A percentile compares a stretch with the other conserved stretches of the same genome.
These are phyloP conservation scores for Penicillium sp. DNA, from an alignment of 2,329 filamentous ascomycete species.

Conservation along the genomic window DNA sequence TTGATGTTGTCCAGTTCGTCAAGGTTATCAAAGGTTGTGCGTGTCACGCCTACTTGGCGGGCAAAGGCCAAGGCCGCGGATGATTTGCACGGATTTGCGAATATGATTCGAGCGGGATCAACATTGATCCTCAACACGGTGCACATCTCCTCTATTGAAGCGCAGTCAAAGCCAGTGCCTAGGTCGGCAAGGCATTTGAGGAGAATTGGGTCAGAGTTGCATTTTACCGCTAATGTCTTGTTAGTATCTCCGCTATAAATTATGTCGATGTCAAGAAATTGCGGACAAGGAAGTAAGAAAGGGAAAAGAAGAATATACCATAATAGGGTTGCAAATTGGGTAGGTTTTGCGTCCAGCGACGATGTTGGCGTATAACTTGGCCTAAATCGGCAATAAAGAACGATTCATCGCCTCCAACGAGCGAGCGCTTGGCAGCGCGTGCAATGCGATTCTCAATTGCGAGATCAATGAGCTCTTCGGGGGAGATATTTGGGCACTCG, in stretches of 20 bases:
- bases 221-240: constrained; percentile 28
- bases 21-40: constrained; percentile 31
- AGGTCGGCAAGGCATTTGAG: constrained; percentile 24
- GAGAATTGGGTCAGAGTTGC: constrained; percentile 27
- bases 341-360: constrained; percentile 18
- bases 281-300: rapidly evolving
- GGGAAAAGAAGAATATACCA: constrained; percentile 7
- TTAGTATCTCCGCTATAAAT: not conserved
- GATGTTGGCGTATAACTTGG: constrained; percentile 19
- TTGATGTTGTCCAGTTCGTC: constrained; percentile 31
- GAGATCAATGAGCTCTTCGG: constrained; percentile 14
- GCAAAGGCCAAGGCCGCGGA: constrained; percentile 22
- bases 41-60: constrained; percentile 13
- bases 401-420: constrained; percentile 15
- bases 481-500: not conserved
- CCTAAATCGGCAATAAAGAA: constrained; percentile 27
- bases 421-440: constrained; percentile 1
- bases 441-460: constrained; percentile 13
- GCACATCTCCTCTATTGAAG: constrained; percentile 27
- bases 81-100: constrained; percentile 31
- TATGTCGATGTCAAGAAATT: too few species aligned
- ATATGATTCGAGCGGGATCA: constrained; percentile 27
- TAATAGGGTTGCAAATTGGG: constrained; percentile 23
- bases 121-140: constrained; percentile 23
- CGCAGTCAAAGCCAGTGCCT: constrained; percentile 31